Evolutionary conservation across 2,329 filamentous ascomycete species (phyloP).

Genomic region (Thelonectria blattea): DNA sequence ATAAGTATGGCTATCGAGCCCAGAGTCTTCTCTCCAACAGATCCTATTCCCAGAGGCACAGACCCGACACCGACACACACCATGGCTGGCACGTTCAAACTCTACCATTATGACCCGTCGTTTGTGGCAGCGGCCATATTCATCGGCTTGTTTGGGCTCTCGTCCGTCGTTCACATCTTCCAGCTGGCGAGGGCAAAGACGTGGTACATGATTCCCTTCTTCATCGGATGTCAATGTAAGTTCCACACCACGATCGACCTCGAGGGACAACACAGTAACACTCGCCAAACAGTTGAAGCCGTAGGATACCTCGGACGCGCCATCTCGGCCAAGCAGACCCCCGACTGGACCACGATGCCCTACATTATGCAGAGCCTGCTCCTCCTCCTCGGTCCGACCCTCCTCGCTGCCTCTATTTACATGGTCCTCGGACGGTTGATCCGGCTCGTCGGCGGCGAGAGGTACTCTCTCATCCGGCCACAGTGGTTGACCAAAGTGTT

Average conservation of each 20-base stretch:
- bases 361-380: conserved; percentile 47
- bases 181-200: neutral
- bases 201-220: conserved; percentile 46
- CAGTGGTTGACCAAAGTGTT: conserved; percentile 50
- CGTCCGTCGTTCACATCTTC: neutral
- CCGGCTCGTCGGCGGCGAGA: neutral
- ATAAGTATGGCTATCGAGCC: too few species aligned
- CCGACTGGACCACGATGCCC: conserved; percentile 38
- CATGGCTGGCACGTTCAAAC: neutral
- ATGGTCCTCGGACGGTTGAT: conserved; percentile 26
- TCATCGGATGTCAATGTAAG: conserved; percentile 54
- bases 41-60: too few species aligned
- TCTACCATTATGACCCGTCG: conserved; percentile 8
- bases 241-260: neutral
- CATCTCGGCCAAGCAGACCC: conserved; percentile 46
- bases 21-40: too few species aligned
- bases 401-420: conserved; percentile 51
- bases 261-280: neutral
- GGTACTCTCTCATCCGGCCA: conserved; percentile 3
- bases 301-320: conserved; percentile 52
- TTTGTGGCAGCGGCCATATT: neutral
- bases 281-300: conserved; percentile 23
- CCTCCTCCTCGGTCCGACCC: conserved; percentile 43
- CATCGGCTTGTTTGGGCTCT: neutral
- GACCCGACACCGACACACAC: too few species aligned